Evolutionary conservation across 148 eudicot species (phyloP), one percentile per base, ranked within the genome.

Genomic region (Dysphania ambrosioides): DNA sequence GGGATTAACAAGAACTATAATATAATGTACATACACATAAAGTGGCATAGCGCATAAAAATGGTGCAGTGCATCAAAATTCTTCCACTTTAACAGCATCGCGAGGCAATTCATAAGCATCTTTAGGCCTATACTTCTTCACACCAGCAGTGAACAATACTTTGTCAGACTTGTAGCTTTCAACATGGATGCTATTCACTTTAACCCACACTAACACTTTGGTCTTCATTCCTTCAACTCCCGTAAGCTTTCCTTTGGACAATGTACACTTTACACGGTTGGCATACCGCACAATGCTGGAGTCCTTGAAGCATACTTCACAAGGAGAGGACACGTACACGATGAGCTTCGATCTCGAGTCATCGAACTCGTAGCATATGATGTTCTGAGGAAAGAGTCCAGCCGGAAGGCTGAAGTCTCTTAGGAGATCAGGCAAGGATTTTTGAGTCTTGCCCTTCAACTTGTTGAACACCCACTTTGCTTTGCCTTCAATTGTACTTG

Each of bases 161-260:
- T 90, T 92, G 34, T 92, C 94, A 5, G 91, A 90, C 81, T 87
- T 88, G 60, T 78, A 80, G 55, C 85, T 85, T 75, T 92, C 97
- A 41, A 87, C 79, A 36, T 80, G 72, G 62, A 90, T 77, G 57
- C 77, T 79, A 5, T 83, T 90, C 41, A 92, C 88, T 76, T 90
- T 92, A 34, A 88, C 88, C 96, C 97, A 90, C 4, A 92, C 90
- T 5, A 92, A 24, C n/a, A 88, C 90, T 81, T 90, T 92, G 7
- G 93, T 92, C 81, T 92, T 92, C 88, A 90, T 83, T 19, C 97
- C 97, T 79, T 90, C 96, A 68, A 92, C 73, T 12, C 80, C 80
- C 0, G 76, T 78, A 23, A 92, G 87, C 78, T 92, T 92, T 18
- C 97, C 93, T 74, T 82, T 83, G 13, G 79, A 68, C 53, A 92